A percentile compares a stretch with the other conserved stretches of the same genome.
Evolutionary conservation across 805 yeast genomes (phyloP).

Genomic region (Maudiozyma pseudohumilis): DNA sequence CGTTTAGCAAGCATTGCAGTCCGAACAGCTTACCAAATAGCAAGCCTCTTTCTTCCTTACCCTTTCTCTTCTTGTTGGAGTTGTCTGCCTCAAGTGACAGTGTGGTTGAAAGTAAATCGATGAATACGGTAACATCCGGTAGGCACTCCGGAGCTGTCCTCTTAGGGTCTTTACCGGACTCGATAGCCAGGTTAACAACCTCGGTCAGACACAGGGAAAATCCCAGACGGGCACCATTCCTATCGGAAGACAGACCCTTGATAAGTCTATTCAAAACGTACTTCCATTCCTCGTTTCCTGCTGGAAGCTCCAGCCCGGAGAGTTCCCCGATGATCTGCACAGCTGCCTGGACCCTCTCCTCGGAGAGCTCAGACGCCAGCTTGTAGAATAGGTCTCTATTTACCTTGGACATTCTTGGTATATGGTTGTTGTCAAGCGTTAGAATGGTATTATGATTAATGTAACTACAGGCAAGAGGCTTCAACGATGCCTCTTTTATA

Average conservation of each 20-base stretch:
- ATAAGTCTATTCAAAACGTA: slow-evolving; percentile 73
- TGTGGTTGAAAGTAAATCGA: slow-evolving; percentile 14
- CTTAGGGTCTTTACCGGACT: slow-evolving; percentile 10
- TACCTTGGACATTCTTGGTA: slow-evolving; percentile 33
- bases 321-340: slow-evolving; percentile 55
- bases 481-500: no score
- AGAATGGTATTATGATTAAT: no score
- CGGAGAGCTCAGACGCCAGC: slow-evolving; percentile 65
- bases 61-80: slow-evolving; percentile 43
- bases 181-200: slow-evolving; percentile 32
- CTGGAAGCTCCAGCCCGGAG: slow-evolving; percentile 23
- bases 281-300: slow-evolving; percentile 53
- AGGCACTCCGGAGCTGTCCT: slow-evolving; percentile 11
- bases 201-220: slow-evolving; percentile 83
- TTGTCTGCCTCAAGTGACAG: slow-evolving; percentile 34
- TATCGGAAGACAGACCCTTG: slow-evolving; percentile 70
- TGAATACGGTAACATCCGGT: slow-evolving; percentile 14
- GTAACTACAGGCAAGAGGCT: no score
- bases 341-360: slow-evolving; percentile 67
- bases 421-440: no score
- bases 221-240: slow-evolving; percentile 80
- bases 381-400: slow-evolving; percentile 68
- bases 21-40: slow-evolving; percentile 83
- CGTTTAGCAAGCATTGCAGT: slow-evolving; percentile 59
- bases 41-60: slow-evolving; percentile 72